Evolutionary conservation across 139 green algal species (phyloP), one percentile per base, ranked within the genome.

Genomic region (Tetradesmus lagerheimii): DNA sequence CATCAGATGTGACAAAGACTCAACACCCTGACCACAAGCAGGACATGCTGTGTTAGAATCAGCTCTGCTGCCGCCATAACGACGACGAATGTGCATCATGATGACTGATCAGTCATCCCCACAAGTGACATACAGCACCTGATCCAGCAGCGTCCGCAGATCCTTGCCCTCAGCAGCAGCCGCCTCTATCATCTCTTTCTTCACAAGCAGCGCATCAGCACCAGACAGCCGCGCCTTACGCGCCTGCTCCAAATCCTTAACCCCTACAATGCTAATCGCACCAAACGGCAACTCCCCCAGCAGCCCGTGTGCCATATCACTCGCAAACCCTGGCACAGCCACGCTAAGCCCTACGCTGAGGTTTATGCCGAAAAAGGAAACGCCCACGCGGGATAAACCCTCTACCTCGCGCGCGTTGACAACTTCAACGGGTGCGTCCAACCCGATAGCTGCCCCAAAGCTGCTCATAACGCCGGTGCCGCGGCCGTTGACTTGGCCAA

Each of bases 161-260:
- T 86, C 74, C 34, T 79, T 86, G 31, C 35, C 35, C 31, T 85
- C 86, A 1, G 86, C 76, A 34, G 75, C 86, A 14, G 86, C 86
- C 3, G n/a, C 86, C 29, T 85, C 86, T 5, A 97, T 90, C 83
- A 97, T 85, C 86, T 98, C 96, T 45, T 89, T 89, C 88, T 96
- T 96, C 25, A 98, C 57, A 41, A 98, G 87, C 62, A 98, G 31
- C 4, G 89, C 89, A 85, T 98, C 96, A 14, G 96, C 96, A 0
- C 96, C 96, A 2, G 91, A 92, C 39, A 83, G 25, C 29, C 93
- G 86, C 1, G 95, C 96, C 34, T 92, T 90, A 1, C 92, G 43
- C 2, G 96, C 96, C 82, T 97, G 95, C 29, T 96, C 92, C 47
- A 96, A 18, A 41, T 80, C 93, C 38, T 83, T 89, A 2, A 94